Conservation (phyloP, 2,329 filamentous ascomycete genomes). For the Dryadomyces quercivorus region DNA sequence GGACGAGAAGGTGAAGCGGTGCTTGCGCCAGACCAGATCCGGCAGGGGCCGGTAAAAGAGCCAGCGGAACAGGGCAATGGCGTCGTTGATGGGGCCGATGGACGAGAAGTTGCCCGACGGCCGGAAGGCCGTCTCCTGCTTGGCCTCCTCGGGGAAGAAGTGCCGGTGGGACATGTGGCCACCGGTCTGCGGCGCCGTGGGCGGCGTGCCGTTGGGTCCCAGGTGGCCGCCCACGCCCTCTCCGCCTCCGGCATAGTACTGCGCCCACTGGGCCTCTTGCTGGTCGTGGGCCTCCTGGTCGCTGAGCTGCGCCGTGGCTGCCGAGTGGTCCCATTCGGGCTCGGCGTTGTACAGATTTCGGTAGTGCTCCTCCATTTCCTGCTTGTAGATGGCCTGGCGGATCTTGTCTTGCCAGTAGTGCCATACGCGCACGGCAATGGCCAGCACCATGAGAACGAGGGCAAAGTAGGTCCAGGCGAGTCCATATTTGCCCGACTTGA, state of each 20-base stretch:
- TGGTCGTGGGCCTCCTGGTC: neutral
- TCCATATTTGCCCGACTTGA: slow-evolving; percentile 70
- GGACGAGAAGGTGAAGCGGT: slow-evolving; percentile 69
- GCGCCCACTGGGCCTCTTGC: neutral
- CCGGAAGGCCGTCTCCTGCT: slow-evolving; percentile 44
- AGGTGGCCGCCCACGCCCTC: too few relatives aligned
- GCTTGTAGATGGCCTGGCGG: slow-evolving; percentile 76
- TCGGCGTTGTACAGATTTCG: slow-evolving; percentile 39
- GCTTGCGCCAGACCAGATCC: slow-evolving; percentile 54
- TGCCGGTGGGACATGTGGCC: slow-evolving; percentile 43
- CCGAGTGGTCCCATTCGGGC: slow-evolving; percentile 31
- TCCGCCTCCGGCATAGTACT: neutral
- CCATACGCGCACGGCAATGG: slow-evolving; percentile 63
- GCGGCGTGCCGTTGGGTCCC: neutral
- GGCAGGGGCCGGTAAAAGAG: slow-evolving; percentile 82
- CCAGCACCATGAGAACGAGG: slow-evolving; percentile 54
- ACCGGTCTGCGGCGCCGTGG: neutral
- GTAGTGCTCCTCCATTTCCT: slow-evolving; percentile 59
- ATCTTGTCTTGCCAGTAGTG: slow-evolving; percentile 92
- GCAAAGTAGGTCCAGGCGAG: slow-evolving; percentile 84
- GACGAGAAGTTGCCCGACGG: slow-evolving; percentile 66
- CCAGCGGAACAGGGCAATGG: slow-evolving; percentile 73
- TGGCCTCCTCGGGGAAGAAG: slow-evolving; percentile 58
- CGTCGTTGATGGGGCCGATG: slow-evolving; percentile 62
- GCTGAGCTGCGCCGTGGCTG: slow-evolving; percentile 21